Percentiles rank a stretch among this genome's conserved stretches.
Conservation (phyloP, 192 early-diverging fungal species). For the Borealophlyctis nickersoniae region DNA sequence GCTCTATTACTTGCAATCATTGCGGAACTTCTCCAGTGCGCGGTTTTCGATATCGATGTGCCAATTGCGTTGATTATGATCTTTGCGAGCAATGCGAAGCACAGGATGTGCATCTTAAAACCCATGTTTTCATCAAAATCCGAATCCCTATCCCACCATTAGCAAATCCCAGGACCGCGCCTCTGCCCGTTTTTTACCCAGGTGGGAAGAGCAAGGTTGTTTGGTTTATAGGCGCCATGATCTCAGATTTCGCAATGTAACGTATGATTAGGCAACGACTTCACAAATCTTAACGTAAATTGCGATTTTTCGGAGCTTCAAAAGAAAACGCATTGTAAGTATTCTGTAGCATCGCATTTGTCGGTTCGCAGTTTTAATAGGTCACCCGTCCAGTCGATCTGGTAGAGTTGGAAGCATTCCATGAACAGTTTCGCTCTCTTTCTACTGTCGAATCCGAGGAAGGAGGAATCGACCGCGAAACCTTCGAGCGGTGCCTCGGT, state of each 20-base stretch:
- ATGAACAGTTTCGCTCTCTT: constrained; percentile 80
- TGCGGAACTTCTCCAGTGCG: constrained; percentile 85
- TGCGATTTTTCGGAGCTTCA: constrained; percentile 51
- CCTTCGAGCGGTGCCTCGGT: constrained; percentile 85
- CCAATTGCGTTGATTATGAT: constrained; percentile 91
- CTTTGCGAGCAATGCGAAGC: constrained; percentile 91
- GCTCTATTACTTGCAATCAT: constrained; percentile 90
- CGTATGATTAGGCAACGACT: constrained; percentile 11
- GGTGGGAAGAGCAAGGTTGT: constrained; percentile 37
- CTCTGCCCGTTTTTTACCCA: constrained; percentile 77
- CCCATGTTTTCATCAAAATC: constrained; percentile 90
- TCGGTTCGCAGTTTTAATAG: not conserved
- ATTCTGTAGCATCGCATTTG: not conserved
- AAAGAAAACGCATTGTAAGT: constrained; percentile 69
- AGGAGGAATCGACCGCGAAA: constrained; percentile 72
- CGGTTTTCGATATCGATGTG: constrained; percentile 89
- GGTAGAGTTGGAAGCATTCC: constrained; percentile 81
- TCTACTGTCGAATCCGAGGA: constrained; percentile 55
- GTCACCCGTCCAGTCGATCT: constrained; percentile 62
- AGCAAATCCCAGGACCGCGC: constrained; percentile 70
- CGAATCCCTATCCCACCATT: constrained; percentile 88
- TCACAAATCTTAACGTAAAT: constrained; percentile 10
- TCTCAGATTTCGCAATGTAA: not conserved
- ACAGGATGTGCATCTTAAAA: constrained; percentile 65
- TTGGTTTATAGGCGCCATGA: not conserved